These are phyloP conservation scores for Sphaerosporella brunnea DNA, from an alignment of 495 filamentous ascomycete genomes.

Conservation along the genomic window DNA sequence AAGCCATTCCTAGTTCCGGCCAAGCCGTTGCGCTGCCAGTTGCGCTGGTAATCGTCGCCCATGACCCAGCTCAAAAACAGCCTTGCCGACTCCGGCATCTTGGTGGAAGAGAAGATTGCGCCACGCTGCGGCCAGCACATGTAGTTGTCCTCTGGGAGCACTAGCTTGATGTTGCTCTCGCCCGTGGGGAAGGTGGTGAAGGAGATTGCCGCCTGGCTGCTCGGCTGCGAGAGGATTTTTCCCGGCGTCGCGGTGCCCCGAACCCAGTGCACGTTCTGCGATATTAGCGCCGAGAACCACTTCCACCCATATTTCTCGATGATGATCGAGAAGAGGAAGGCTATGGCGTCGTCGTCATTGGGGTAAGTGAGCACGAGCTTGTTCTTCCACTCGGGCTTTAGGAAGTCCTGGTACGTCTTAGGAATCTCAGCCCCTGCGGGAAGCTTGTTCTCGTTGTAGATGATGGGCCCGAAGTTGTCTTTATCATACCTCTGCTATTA, in stretches of 20 bases:
- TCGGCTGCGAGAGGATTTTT: conserved; percentile 12
- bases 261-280: conserved; percentile 28
- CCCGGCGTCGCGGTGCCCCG: conserved; percentile 26
- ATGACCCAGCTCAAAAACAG: conserved; percentile 26
- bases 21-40: conserved; percentile 9
- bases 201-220: conserved; percentile 4
- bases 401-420: conserved; percentile 22
- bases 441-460: conserved; percentile 20
- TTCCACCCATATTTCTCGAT: conserved; percentile 25
- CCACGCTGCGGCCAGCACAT: conserved; percentile 27
- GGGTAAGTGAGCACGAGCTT: conserved; percentile 29
- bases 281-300: conserved; percentile 28
- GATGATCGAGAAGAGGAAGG: conserved; percentile 27
- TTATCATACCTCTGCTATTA: conserved; percentile 3
- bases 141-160: conserved; percentile 17
- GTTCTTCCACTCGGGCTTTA: conserved; percentile 26
- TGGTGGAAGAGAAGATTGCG: conserved; percentile 27
- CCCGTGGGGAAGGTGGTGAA: conserved; percentile 8
- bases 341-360: conserved; percentile 29
- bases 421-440: conserved; percentile 10
- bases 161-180: conserved; percentile 3
- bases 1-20: conserved; percentile 11
- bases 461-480: conserved; percentile 17
- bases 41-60: conserved; percentile 18
- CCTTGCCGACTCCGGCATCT: conserved; percentile 27